Evolutionary conservation across 805 yeast species (phyloP).

Genomic region (Wickerhamomyces bisporus): DNA sequence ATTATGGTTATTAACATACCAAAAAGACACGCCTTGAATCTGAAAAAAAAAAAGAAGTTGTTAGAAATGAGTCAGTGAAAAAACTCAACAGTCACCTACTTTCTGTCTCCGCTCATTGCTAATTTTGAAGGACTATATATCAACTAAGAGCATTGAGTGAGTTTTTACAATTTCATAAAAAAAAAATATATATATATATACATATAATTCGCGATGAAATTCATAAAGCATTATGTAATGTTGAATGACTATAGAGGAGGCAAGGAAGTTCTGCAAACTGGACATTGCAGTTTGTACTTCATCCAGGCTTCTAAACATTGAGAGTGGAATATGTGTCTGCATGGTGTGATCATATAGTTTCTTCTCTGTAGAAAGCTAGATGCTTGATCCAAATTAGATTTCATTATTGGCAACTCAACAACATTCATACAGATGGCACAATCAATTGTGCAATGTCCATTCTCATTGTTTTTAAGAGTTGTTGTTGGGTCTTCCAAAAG

Average conservation of each 20-base stretch:
- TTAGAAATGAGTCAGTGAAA: background rate
- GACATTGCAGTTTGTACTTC: constrained; percentile 89
- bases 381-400: constrained; percentile 20
- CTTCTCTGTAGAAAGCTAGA: constrained; percentile 26
- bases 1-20: constrained; percentile 36
- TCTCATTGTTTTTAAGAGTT: constrained; percentile 26
- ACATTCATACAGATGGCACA: constrained; percentile 90
- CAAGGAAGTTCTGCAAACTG: constrained; percentile 79
- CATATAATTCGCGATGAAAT: too few species aligned
- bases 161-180: too few species aligned
- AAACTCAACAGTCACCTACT: background rate
- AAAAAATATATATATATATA: too few species aligned
- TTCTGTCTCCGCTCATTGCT: background rate
- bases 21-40: constrained; percentile 63
- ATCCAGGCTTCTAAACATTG: constrained; percentile 91
- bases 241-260: constrained; percentile 64
- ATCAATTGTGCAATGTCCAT: constrained; percentile 49
- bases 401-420: constrained; percentile 51
- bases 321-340: constrained; percentile 84
- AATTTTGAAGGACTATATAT: background rate
- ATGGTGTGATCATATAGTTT: constrained; percentile 81
- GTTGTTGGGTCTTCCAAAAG: constrained; percentile 21
- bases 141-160: too few species aligned
- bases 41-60: constrained; percentile 1
- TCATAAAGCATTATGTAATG: too few species aligned